Conservation (phyloP, 106 monocot species). For the Platanthera zijinensis region DNA sequence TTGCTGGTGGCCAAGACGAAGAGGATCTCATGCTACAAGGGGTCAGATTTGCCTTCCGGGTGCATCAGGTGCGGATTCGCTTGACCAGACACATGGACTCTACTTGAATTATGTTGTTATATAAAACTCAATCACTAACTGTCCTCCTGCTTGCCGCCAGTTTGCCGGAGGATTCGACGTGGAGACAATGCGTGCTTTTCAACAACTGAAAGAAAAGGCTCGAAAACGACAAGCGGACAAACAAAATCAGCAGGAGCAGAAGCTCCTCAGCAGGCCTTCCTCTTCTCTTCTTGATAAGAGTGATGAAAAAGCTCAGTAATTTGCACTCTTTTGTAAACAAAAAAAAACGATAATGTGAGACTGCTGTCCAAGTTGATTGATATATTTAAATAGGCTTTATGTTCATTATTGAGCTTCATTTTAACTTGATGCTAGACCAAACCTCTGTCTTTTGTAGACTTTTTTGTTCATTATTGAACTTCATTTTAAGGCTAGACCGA, state of each 20-base stretch:
- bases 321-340: neutral
- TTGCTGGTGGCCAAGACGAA: constrained; percentile 58
- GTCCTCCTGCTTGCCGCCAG: constrained; percentile 15
- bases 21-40: constrained; percentile 96
- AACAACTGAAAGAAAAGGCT: constrained; percentile 78
- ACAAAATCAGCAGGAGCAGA: constrained; percentile 34
- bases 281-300: constrained; percentile 11
- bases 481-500: neutral
- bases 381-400: neutral
- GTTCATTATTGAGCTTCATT: neutral
- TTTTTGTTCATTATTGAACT: neutral
- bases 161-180: constrained; percentile 95
- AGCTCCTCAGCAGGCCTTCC: constrained; percentile 33
- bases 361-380: neutral
- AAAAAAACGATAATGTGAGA: neutral
- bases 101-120: neutral
- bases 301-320: neutral
- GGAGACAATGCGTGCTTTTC: constrained; percentile 90
- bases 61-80: constrained; percentile 67
- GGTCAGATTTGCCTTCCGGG: constrained; percentile 91
- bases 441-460: too few relatives aligned
- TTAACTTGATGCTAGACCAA: neutral
- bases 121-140: neutral
- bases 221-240: constrained; percentile 31
- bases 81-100: neutral